Conservation (phyloP, 1,284 basidiomycete genomes). For the Fomitopsis schrenkii region DNA sequence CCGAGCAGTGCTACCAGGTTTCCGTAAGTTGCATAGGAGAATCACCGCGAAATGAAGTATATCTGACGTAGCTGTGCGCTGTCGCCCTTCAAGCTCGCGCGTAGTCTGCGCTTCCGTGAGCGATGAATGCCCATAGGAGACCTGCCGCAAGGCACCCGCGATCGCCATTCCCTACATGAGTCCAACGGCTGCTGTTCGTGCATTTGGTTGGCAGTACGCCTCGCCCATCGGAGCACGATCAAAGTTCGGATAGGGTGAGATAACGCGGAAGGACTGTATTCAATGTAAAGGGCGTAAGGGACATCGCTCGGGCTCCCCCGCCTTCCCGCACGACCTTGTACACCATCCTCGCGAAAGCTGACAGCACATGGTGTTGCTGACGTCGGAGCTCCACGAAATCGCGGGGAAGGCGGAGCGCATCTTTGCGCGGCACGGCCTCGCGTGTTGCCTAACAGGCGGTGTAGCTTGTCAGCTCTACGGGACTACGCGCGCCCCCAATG, state of each 20-base stretch:
- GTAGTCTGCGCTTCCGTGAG: too few relatives aligned
- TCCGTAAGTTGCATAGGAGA: too few relatives aligned
- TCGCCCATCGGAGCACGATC: background rate
- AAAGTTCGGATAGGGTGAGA: background rate
- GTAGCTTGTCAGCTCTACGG: conserved; percentile 18
- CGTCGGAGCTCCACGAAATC: conserved; percentile 8
- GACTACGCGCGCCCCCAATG: conserved; percentile 15
- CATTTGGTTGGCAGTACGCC: background rate
- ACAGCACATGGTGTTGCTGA: background rate
- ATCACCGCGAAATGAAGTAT: too few relatives aligned
- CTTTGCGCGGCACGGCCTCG: conserved; percentile 7
- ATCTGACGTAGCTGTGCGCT: too few relatives aligned
- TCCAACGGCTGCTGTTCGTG: background rate
- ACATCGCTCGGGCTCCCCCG: background rate
- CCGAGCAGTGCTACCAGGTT: too few relatives aligned
- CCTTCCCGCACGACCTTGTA: background rate
- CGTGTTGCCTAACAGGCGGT: conserved; percentile 20
- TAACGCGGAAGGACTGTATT: background rate
- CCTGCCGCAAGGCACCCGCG: too few relatives aligned
- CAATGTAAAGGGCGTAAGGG: too few relatives aligned
- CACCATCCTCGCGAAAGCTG: background rate
- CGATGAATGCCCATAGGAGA: too few relatives aligned
- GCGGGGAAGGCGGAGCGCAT: conserved; percentile 9
- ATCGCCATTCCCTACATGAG: too few relatives aligned
- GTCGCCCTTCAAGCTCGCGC: too few relatives aligned